Evolutionary conservation across 495 filamentous ascomycete genomes (phyloP).

Genomic region (Penicillium herquei): DNA sequence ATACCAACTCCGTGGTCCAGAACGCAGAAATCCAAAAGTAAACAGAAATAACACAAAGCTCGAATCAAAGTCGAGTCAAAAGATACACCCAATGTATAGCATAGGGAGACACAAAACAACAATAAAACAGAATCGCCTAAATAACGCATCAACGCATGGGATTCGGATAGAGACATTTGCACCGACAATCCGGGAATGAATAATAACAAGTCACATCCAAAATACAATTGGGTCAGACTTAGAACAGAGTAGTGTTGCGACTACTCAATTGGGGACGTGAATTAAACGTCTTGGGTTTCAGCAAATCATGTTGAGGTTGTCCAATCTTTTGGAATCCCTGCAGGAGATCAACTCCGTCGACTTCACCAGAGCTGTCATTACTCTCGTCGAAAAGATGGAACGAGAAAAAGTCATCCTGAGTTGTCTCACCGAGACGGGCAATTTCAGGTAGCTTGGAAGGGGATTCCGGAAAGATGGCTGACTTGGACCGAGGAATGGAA

Average conservation of each 20-base stretch:
- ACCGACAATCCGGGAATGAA: not conserved
- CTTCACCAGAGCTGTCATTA: slow-evolving; percentile 50
- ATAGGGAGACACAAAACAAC: not conserved
- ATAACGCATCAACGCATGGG: not conserved
- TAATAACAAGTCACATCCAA: not conserved
- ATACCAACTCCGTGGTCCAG: slow-evolving; percentile 19
- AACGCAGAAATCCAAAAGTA: slow-evolving; percentile 18
- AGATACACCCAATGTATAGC: slow-evolving; percentile 1
- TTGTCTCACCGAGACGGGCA: slow-evolving; percentile 53
- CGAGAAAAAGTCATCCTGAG: slow-evolving; percentile 62
- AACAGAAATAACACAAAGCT: slow-evolving; percentile 11
- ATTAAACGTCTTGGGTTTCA: slow-evolving; percentile 28
- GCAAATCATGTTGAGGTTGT: slow-evolving; percentile 37
- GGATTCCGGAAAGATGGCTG: slow-evolving; percentile 47
- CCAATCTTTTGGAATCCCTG: slow-evolving; percentile 92
- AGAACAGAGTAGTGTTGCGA: slow-evolving; percentile 46
- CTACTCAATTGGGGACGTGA: slow-evolving; percentile 39
- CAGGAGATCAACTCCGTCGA: slow-evolving; percentile 75
- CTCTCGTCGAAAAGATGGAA: slow-evolving; percentile 59
- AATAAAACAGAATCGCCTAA: not conserved
- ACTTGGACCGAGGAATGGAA: slow-evolving; percentile 36
- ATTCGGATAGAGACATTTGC: not conserved
- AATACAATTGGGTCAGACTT: not conserved
- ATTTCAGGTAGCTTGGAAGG: slow-evolving; percentile 50
- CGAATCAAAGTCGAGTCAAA: not conserved